phyloP scores from a whole-genome alignment of 2,329 filamentous ascomycete genomes.

The Pseudogymnoascus sp. region DNA sequence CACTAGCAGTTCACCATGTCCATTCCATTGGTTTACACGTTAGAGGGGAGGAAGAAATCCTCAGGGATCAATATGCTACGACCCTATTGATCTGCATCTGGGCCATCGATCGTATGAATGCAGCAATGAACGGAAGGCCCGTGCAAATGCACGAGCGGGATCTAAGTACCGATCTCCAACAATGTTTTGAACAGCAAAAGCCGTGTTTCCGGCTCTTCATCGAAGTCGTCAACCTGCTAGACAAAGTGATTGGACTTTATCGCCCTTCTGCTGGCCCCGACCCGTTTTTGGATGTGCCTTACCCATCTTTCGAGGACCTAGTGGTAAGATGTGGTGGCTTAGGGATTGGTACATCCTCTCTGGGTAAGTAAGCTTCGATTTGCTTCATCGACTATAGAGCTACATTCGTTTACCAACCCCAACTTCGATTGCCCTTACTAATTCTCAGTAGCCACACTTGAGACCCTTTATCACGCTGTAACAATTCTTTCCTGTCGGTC shows the following conservation, averaged over 20 bases:
- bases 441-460: conserved; percentile 44
- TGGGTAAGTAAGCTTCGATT: no score
- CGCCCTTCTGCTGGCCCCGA: conserved; percentile 38
- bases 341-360: no score
- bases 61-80: conserved; percentile 30
- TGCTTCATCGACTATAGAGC: no score
- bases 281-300: conserved; percentile 15
- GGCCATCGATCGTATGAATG: no score
- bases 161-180: no score
- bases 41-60: conserved; percentile 27
- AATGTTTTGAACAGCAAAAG: no score
- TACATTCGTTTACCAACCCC: no score
- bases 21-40: conserved; percentile 52
- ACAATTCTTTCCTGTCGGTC: conserved; percentile 54
- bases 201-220: no score
- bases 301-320: conserved; percentile 28
- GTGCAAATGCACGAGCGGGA: no score
- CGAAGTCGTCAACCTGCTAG: conserved; percentile 39
- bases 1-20: conserved; percentile 48
- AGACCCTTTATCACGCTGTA: conserved; percentile 57
- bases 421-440: background rate
- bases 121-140: no score
- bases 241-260: conserved; percentile 54
- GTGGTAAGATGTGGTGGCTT: conserved; percentile 17
- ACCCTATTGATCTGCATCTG: no score